A percentile compares a stretch with the other conserved stretches of the same genome.
Conservation (phyloP, 2,329 filamentous ascomycete species). For the Botrytis aclada region DNA sequence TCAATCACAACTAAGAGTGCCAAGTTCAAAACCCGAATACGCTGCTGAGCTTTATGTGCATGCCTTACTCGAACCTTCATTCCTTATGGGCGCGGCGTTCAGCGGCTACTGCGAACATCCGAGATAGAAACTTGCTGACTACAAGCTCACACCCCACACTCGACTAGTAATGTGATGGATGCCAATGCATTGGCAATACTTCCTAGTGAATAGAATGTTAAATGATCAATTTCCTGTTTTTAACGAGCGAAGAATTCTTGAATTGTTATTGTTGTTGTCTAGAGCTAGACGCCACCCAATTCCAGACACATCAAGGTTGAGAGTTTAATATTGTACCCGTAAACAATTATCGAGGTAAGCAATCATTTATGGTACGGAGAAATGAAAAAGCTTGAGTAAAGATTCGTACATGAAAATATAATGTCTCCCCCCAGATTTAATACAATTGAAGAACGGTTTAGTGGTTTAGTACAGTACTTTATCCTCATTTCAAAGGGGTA, state of each 20-base stretch:
- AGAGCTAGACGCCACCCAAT: background rate
- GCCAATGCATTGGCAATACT: background rate
- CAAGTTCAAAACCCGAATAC: background rate
- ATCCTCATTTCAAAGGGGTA: background rate
- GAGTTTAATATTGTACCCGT: background rate
- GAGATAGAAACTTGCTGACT: background rate
- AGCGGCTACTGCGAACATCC: background rate
- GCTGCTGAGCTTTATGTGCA: background rate
- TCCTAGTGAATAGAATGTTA: background rate
- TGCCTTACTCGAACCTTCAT: background rate
- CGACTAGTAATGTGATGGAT: background rate
- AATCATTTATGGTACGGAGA: background rate
- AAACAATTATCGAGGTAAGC: background rate
- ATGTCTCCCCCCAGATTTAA: background rate
- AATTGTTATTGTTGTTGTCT: background rate
- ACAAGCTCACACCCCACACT: background rate
- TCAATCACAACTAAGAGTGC: background rate
- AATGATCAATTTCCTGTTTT: background rate
- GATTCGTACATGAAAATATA: background rate
- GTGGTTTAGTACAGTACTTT: background rate
- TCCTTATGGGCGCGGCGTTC: background rate
- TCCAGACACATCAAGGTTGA: background rate
- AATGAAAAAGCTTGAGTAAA: background rate
- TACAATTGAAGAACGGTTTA: background rate
- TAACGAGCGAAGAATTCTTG: background rate